Evolutionary conservation across 2,329 filamentous ascomycete species (phyloP), one percentile per base, ranked within the genome.

Genomic region (Mariannaea sp.): DNA sequence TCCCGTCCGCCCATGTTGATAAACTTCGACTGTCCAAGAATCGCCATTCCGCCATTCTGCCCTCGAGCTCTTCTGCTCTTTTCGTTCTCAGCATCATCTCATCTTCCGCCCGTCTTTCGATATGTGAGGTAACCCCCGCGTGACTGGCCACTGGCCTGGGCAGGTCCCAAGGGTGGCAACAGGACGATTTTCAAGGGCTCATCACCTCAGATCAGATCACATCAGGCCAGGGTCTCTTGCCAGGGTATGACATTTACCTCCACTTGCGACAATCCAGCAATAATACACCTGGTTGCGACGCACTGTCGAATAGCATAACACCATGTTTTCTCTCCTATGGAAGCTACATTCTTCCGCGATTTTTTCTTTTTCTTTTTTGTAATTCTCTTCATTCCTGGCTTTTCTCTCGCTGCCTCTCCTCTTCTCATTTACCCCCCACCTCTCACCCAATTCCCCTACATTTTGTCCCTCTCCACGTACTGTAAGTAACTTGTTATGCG

Each of bases 401-500:
- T 50, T 17, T 38, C 24, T 24, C 38, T 24, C 27, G 38, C 36
- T 43, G 24, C 35, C 22, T 24, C 43, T 51, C 27, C 36, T 45
- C 36, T 53, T 45, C 26, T 59, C 29, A 43, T 45, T 42, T 50
- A 43, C 17, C 44, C 39, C 41, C 49, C 29, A n/a, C n/a, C n/a
- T n/a, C n/a, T n/a, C n/a, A n/a, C n/a, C n/a, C n/a, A n/a, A n/a
- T n/a, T 45, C 24, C 24, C 13, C 5, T 19, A 24, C 19, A 19
- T 39, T 13, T 22, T 10, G 13, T 17, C 20, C 42, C 42, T 57
- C 49, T 47, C 22, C 43, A 49, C 53, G 50, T n/a, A n/a, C n/a
- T n/a, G n/a, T n/a, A n/a, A n/a, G n/a, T 51, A 49, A 32, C 29
- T 58, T 13, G 29, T n/a, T 8, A 39, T 20, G 9, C 56, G 59